phyloP scores from a whole-genome alignment of 345 rosid species.

The Raphanus sativus region DNA sequence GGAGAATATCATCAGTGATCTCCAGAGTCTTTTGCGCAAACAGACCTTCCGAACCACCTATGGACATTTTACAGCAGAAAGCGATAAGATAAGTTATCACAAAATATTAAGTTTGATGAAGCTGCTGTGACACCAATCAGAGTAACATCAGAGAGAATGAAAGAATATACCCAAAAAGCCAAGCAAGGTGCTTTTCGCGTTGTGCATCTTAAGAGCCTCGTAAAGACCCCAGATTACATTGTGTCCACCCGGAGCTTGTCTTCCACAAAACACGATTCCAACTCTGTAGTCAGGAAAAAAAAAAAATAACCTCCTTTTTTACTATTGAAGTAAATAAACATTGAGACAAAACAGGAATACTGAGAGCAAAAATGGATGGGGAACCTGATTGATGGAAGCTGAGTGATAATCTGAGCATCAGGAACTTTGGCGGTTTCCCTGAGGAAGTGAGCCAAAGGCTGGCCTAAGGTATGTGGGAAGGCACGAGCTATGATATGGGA shows the following conservation, averaged over 20 bases:
- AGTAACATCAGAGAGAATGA: background rate
- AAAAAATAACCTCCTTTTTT: background rate
- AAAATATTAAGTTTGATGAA: background rate
- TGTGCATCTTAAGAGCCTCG: slow-evolving; percentile 79
- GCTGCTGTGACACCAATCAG: background rate
- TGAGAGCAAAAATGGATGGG: background rate
- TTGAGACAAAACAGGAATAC: background rate
- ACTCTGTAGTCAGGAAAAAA: slow-evolving; percentile 53
- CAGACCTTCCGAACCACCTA: slow-evolving; percentile 98
- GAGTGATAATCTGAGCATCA: slow-evolving; percentile 88
- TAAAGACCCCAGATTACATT: slow-evolving; percentile 94
- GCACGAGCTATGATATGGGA: slow-evolving; percentile 60
- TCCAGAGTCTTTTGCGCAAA: slow-evolving; percentile 92
- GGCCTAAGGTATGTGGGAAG: slow-evolving; percentile 84
- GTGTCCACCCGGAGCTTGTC: slow-evolving; percentile 99
- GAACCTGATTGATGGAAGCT: slow-evolving; percentile 74
- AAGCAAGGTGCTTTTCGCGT: slow-evolving; percentile 63
- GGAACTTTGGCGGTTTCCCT: slow-evolving; percentile 79
- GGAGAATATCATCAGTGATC: slow-evolving; percentile 74
- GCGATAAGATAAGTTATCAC: background rate
- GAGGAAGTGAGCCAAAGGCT: slow-evolving; percentile 94
- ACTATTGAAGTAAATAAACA: background rate
- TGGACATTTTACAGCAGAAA: background rate
- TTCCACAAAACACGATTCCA: slow-evolving; percentile 88
- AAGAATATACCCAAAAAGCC: slow-evolving; percentile 77